Conservation (phyloP, 345 rosid species). For the Raphanus sativus region DNA sequence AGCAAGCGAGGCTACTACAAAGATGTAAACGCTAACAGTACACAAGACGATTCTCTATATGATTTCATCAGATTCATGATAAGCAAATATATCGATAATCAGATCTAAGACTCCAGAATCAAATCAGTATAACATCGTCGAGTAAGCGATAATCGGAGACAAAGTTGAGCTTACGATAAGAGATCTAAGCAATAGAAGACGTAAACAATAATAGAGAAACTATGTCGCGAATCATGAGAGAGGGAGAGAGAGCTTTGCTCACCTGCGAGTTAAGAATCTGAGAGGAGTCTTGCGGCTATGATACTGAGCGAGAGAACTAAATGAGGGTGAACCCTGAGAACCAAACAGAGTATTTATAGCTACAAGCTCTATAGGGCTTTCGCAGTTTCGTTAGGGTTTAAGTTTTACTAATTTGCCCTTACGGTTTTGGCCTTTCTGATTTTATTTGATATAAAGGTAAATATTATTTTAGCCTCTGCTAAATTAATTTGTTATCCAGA, state of each 20-base stretch:
- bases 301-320: not conserved
- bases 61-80: not conserved
- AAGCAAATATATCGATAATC: not conserved
- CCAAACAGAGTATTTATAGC: constrained; percentile 15
- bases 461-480: too few relatives aligned
- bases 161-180: not conserved
- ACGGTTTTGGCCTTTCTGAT: not conserved
- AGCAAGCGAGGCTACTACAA: not conserved
- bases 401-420: constrained; percentile 21
- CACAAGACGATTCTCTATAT: not conserved
- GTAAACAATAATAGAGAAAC: not conserved
- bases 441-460: too few relatives aligned
- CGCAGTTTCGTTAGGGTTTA: not conserved
- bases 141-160: not conserved
- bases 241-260: not conserved
- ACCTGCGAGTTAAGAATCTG: constrained; percentile 35
- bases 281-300: constrained; percentile 24
- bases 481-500: too few relatives aligned
- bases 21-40: not conserved
- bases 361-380: constrained; percentile 24
- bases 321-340: constrained; percentile 4
- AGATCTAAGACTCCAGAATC: not conserved
- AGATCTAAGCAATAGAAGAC: not conserved
- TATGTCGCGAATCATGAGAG: not conserved
- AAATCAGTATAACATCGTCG: not conserved